Percentiles rank a stretch among this genome's conserved stretches.
Conservation (phyloP, 768 basidiomycete species). For the Boletellus sp. region DNA sequence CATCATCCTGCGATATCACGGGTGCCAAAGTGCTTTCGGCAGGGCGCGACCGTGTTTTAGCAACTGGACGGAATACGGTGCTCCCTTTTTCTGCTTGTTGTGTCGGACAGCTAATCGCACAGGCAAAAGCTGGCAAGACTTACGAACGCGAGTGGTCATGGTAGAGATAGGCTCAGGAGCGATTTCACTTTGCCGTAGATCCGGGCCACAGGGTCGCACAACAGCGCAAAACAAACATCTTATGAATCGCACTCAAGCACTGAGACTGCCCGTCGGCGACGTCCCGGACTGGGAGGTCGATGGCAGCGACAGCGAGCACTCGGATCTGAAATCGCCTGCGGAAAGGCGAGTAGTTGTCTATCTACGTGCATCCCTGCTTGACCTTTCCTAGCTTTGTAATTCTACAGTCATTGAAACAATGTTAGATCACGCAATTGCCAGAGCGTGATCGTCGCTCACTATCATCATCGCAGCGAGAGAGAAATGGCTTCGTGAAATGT, state of each 20-base stretch:
- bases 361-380: slow-evolving; percentile 2
- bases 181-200: slow-evolving; percentile 4
- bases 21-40: slow-evolving; percentile 19
- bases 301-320: slow-evolving; percentile 38
- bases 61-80: slow-evolving; percentile 65
- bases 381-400: slow-evolving; percentile 49
- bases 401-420: slow-evolving; percentile 68
- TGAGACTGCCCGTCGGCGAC: slow-evolving; percentile 52
- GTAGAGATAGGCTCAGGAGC: slow-evolving; percentile 3
- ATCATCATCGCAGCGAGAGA: slow-evolving; percentile 52
- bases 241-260: slow-evolving; percentile 27
- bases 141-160: slow-evolving; percentile 56
- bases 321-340: slow-evolving; percentile 43
- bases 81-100: slow-evolving; percentile 60
- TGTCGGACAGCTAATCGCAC: slow-evolving; percentile 2
- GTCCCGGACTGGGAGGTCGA: slow-evolving; percentile 60
- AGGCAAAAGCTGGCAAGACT: slow-evolving; percentile 34
- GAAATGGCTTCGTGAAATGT: slow-evolving; percentile 60
- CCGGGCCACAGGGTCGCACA: slow-evolving; percentile 11
- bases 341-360: slow-evolving; percentile 47
- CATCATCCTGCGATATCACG: slow-evolving; percentile 14
- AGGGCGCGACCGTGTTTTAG: slow-evolving; percentile 49
- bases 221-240: slow-evolving; percentile 27
- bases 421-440: slow-evolving; percentile 32
- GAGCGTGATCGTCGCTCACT: slow-evolving; percentile 13